Evolutionary conservation across 805 yeast species (phyloP), one percentile per base, ranked within the genome.

Genomic region (Kuraishia capsulata): DNA sequence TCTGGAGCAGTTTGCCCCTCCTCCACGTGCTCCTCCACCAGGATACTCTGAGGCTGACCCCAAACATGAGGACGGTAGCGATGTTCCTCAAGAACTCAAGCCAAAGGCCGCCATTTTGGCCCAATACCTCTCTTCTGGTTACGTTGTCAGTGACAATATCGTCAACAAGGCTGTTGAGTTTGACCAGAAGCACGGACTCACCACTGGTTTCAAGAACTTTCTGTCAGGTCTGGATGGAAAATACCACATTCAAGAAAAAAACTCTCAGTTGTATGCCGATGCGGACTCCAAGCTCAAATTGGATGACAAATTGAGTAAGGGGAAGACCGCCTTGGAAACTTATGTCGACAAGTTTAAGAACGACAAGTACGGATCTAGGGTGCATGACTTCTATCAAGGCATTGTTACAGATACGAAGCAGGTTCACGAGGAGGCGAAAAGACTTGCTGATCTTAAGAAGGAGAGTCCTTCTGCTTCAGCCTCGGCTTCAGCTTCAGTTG

Each of bases 101-200:
- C 94, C 94, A 40, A 81, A 81, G 52, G 59, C 77, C 40, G 76
- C 86, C 16, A 76, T 84, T 42, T 63, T 82, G 61, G 90, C 92
- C 1, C 90, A 83, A 57, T 72, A 80, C 49, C 64, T 83, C 42
- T 68, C 86, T 24, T 72, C 76, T n/a, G 94, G 94, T 4, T 83
- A 84, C 53, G 71, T 67, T 16, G 57, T 83, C 33, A 68, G 79
- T 35, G 92, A 84, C 55, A 59, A 67, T 37, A 60, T 81, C 36
- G 64, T 83, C 33, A 67, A 71, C 41, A 70, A 69, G 51, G 82
- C 86, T 18, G 65, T 80, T 38, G 74, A 67, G 16, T 64, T 78
- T 44, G 92, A 84, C 56, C 65, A 76, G 45, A 64, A 77, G 49
- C 71, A 78, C 50, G 92, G 90, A 0, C 57, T 68, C 49, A 65